phyloP scores from a whole-genome alignment of 2,329 filamentous ascomycete genomes.

The Leptographium galeiforme region DNA sequence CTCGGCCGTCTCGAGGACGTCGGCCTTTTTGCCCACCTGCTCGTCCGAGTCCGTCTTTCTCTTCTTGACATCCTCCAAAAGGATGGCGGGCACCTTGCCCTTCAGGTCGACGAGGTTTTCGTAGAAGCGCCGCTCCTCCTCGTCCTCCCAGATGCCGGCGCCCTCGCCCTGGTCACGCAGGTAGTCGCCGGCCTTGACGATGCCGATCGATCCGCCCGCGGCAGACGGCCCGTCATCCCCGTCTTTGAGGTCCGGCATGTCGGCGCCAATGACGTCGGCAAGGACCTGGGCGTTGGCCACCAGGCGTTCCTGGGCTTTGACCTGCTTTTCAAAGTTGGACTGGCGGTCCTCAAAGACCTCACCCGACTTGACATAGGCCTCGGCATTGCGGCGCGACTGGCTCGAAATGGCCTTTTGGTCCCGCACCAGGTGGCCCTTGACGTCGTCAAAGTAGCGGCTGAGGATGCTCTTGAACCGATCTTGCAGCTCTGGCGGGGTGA shows the following conservation, averaged over 20 bases:
- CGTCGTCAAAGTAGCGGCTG: slow-evolving; percentile 80
- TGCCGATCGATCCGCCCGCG: slow-evolving; percentile 68
- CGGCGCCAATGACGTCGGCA: slow-evolving; percentile 72
- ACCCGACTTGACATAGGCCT: slow-evolving; percentile 95
- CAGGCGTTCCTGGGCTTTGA: slow-evolving; percentile 84
- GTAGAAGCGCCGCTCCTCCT: slow-evolving; percentile 95
- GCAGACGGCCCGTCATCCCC: slow-evolving; percentile 55
- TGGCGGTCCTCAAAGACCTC: slow-evolving; percentile 98
- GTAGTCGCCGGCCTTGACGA: slow-evolving; percentile 90
- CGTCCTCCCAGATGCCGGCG: slow-evolving; percentile 95
- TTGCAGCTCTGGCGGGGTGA: slow-evolving; percentile 64
- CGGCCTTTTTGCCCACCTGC: slow-evolving; percentile 62
- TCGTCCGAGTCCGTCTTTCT: slow-evolving; percentile 78
- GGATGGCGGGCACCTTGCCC: slow-evolving; percentile 84
- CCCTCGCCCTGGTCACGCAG: slow-evolving; percentile 80
- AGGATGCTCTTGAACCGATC: slow-evolving; percentile 79
- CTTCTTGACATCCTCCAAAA: slow-evolving; percentile 90
- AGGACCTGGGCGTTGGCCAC: slow-evolving; percentile 81
- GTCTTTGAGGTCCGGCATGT: slow-evolving; percentile 89
- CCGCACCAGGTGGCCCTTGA: slow-evolving; percentile 75
- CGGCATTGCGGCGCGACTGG: slow-evolving; percentile 88
- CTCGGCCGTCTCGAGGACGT: slow-evolving; percentile 32
- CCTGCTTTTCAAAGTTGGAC: slow-evolving; percentile 84
- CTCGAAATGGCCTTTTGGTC: slow-evolving; percentile 80
- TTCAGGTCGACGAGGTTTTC: slow-evolving; percentile 92